Evolutionary conservation across 371 early-diverging fungal species (phyloP).

Genomic region (Conidiobolus coronatus): DNA sequence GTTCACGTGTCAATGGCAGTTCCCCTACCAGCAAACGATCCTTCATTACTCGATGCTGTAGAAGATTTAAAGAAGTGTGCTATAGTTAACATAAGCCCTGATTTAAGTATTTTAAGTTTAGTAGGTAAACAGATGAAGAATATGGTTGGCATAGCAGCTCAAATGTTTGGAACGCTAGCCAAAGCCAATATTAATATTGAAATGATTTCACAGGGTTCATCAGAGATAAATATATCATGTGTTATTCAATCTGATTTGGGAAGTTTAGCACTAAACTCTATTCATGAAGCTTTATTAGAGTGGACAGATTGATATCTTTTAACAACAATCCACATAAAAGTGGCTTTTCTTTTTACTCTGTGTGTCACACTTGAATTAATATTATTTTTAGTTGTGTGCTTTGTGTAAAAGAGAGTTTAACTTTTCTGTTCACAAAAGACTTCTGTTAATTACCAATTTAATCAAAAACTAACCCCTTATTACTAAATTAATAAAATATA

Average conservation of each 20-base stretch:
- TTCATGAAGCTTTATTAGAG: constrained; percentile 50
- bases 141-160: constrained; percentile 83
- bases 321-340: too few relatives aligned
- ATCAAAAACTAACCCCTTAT: too few relatives aligned
- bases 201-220: constrained; percentile 95
- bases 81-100: constrained; percentile 40
- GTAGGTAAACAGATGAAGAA: constrained; percentile 92
- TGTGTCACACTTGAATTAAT: too few relatives aligned
- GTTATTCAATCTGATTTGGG: constrained; percentile 63
- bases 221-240: constrained; percentile 93
- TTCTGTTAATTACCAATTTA: too few relatives aligned
- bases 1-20: constrained; percentile 94
- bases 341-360: too few relatives aligned
- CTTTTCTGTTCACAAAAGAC: too few relatives aligned
- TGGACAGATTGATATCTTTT: background rate
- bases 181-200: constrained; percentile 82
- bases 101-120: constrained; percentile 84
- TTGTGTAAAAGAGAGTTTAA: too few relatives aligned
- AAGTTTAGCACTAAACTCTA: constrained; percentile 51
- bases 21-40: constrained; percentile 31
- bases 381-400: too few relatives aligned
- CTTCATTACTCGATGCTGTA: constrained; percentile 38
- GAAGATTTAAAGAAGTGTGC: constrained; percentile 44
- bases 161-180: constrained; percentile 82
- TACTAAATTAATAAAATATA: too few relatives aligned